A percentile compares a stretch with the other conserved stretches of the same genome.
Evolutionary conservation across 345 rosid species (phyloP).

Genomic region (Clausena lansium): DNA sequence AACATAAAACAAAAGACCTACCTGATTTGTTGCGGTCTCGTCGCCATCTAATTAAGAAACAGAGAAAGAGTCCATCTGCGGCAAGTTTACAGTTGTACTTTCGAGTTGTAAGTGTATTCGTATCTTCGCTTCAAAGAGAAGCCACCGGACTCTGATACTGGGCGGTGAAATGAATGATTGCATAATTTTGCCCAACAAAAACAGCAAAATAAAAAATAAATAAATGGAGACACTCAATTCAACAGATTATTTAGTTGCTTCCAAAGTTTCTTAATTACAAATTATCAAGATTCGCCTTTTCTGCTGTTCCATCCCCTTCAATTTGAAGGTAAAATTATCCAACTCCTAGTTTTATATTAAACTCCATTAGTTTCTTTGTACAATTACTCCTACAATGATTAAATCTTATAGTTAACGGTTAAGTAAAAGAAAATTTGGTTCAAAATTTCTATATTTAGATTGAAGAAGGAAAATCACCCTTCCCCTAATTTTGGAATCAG

Average conservation of each 20-base stretch:
- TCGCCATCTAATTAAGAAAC: background rate
- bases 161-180: conserved; percentile 16
- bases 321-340: background rate
- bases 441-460: too few species aligned
- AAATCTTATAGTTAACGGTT: background rate
- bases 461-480: too few species aligned
- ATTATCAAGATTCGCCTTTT: too few species aligned
- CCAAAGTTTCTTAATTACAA: too few species aligned
- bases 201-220: too few species aligned
- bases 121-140: conserved; percentile 35
- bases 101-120: background rate
- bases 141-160: background rate
- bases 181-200: background rate
- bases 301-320: background rate
- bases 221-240: background rate
- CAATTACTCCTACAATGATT: background rate
- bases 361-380: background rate
- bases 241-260: background rate
- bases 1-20: background rate
- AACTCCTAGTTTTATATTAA: background rate
- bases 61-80: background rate
- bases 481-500: background rate
- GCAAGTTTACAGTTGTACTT: background rate
- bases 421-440: background rate
- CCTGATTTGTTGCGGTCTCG: background rate